Percentiles rank a stretch among this genome's conserved stretches.
These are phyloP conservation scores for Rhododendron ovatum DNA, from an alignment of 148 eudicot genomes.

Conservation along the genomic window DNA sequence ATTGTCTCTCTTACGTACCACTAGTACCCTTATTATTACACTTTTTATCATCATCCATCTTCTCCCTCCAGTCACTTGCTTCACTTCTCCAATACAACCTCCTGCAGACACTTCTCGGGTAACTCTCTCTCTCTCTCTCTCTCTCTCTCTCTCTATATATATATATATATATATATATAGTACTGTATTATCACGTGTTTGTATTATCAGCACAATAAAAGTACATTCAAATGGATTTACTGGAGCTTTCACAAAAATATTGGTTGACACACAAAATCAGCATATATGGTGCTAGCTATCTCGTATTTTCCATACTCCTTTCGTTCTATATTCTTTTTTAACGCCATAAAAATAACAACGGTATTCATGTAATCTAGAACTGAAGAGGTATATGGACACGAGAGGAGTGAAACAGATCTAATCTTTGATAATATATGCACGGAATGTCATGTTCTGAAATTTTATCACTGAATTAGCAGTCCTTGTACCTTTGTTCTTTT, in stretches of 20 bases:
- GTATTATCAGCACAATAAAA: too few relatives aligned
- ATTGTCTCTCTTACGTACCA: constrained; percentile 6
- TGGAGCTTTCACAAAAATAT: too few relatives aligned
- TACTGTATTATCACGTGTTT: too few relatives aligned
- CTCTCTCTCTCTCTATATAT: background rate
- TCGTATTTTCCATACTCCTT: background rate
- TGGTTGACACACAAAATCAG: background rate
- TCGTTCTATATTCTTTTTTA: background rate
- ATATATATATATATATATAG: background rate
- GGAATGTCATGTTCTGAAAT: background rate
- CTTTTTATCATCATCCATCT: constrained; percentile 10
- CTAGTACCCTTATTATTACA: background rate
- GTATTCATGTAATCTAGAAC: too few relatives aligned
- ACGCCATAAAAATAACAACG: background rate
- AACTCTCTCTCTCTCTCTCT: constrained; percentile 1
- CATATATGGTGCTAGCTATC: background rate
- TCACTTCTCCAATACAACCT: background rate
- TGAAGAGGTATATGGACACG: too few relatives aligned
- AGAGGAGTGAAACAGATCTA: background rate
- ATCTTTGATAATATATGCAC: background rate
- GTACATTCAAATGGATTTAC: too few relatives aligned
- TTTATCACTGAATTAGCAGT: background rate
- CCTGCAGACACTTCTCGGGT: constrained; percentile 40
- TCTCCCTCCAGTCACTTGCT: constrained; percentile 36
- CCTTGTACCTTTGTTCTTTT: background rate